phyloP scores from a whole-genome alignment of 129 eudicot species.

The Centrapalus pauciflorus region DNA sequence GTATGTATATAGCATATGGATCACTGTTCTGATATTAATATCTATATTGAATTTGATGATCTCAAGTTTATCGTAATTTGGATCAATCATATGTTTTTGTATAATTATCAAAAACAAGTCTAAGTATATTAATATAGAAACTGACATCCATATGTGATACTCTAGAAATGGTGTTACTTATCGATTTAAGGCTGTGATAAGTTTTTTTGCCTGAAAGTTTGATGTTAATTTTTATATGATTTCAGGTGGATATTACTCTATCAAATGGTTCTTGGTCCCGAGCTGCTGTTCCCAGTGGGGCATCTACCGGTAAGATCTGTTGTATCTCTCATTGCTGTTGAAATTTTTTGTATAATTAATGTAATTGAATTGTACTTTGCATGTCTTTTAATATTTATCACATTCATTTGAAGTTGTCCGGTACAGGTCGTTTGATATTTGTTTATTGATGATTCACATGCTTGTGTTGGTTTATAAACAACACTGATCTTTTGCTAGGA shows the following conservation, averaged over 20 bases:
- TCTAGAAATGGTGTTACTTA: background rate
- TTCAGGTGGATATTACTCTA: constrained; percentile 72
- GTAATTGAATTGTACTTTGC: background rate
- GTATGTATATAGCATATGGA: background rate
- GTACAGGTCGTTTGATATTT: background rate
- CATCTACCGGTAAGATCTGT: constrained; percentile 80
- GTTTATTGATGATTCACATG: background rate
- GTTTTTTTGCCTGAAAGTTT: background rate
- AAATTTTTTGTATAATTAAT: background rate
- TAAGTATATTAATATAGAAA: background rate
- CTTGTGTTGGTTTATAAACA: background rate
- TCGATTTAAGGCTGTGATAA: background rate
- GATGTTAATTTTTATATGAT: background rate
- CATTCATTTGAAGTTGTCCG: background rate
- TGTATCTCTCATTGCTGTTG: background rate
- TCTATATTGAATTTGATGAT: background rate
- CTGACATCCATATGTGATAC: background rate
- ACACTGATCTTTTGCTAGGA: background rate
- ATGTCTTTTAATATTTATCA: background rate
- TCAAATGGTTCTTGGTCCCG: constrained; percentile 60
- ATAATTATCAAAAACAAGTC: background rate
- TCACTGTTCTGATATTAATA: background rate
- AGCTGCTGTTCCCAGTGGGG: constrained; percentile 99
- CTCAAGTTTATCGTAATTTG: background rate
- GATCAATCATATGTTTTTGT: background rate